Conservation (phyloP, 495 filamentous ascomycete genomes). For the Hypoxylon lenormandii region DNA sequence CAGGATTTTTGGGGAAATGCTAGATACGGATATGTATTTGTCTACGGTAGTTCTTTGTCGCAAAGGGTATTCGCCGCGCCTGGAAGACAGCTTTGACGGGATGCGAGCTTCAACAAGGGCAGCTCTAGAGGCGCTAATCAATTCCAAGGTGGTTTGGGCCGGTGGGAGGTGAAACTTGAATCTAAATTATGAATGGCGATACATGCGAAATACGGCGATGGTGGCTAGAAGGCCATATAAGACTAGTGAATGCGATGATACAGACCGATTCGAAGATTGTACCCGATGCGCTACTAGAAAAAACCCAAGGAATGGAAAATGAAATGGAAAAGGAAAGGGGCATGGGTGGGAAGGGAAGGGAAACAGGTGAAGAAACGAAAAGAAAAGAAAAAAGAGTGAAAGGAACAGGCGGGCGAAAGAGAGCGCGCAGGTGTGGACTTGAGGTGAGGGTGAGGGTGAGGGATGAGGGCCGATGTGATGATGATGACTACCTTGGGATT, state of each 20-base stretch:
- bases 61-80: conserved; percentile 38
- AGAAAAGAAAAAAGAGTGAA: conserved; percentile 29
- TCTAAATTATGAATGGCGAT: conserved; percentile 43
- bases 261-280: conserved; percentile 27
- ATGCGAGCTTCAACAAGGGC: conserved; percentile 33
- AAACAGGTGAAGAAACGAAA: conserved; percentile 17
- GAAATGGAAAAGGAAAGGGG: conserved; percentile 17
- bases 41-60: conserved; percentile 47
- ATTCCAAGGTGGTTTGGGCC: conserved; percentile 23
- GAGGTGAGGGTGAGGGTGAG: conserved; percentile 16
- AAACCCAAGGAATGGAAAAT: conserved; percentile 16
- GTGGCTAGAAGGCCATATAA: conserved; percentile 13
- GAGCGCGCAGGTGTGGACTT: conserved; percentile 11
- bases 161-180: conserved; percentile 37
- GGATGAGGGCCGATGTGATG: conserved; percentile 24
- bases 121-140: conserved; percentile 12
- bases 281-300: conserved; percentile 30
- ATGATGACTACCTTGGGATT: conserved; percentile 31
- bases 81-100: conserved; percentile 23
- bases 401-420: conserved; percentile 25
- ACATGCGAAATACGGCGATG: conserved; percentile 29
- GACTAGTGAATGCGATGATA: conserved; percentile 35
- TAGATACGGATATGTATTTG: conserved; percentile 33
- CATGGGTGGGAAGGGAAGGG: conserved; percentile 4
- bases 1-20: conserved; percentile 13